phyloP scores from a whole-genome alignment of 2,329 filamentous ascomycete genomes.

The Diaporthe sp. region DNA sequence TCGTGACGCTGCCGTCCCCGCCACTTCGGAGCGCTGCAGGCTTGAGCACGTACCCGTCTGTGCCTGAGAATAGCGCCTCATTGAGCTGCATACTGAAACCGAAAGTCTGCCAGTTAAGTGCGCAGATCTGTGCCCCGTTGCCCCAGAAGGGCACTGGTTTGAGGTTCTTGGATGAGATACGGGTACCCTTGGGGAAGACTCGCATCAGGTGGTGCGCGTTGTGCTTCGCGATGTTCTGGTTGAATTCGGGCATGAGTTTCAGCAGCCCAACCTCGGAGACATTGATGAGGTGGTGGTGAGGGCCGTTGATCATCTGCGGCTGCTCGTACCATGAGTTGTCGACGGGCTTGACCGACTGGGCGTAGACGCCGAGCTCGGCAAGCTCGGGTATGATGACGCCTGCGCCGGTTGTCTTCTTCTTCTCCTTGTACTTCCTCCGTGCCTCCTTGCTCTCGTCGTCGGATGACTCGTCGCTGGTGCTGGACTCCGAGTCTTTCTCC shows the following conservation, averaged over 20 bases:
- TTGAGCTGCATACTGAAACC: conserved; percentile 77
- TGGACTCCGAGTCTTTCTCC: conserved; percentile 57
- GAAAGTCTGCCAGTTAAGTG: conserved; percentile 79
- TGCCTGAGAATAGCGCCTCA: conserved; percentile 75
- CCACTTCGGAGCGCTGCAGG: conserved; percentile 70
- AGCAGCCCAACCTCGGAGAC: conserved; percentile 74
- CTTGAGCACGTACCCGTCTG: conserved; percentile 77
- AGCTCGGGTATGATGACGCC: conserved; percentile 74
- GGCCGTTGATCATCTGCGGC: conserved; percentile 65
- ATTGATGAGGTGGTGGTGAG: conserved; percentile 78
- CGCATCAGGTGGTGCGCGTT: conserved; percentile 79
- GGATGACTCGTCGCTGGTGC: conserved; percentile 50
- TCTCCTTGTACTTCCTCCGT: conserved; percentile 66
- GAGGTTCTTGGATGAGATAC: conserved; percentile 76
- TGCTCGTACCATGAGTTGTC: conserved; percentile 76
- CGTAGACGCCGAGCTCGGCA: conserved; percentile 76
- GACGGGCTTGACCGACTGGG: conserved; percentile 77
- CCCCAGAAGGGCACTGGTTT: conserved; percentile 76
- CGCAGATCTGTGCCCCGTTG: conserved; percentile 77
- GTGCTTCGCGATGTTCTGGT: conserved; percentile 67
- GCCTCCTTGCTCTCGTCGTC: conserved; percentile 61
- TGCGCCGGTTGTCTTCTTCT: conserved; percentile 61
- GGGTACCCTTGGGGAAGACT: conserved; percentile 77
- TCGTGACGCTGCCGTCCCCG: conserved; percentile 60
- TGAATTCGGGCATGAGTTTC: conserved; percentile 62